Evolutionary conservation across 176 grass and related monocot species (phyloP), one percentile per base, ranked within the genome.

Genomic region (Saccharum officinarum): DNA sequence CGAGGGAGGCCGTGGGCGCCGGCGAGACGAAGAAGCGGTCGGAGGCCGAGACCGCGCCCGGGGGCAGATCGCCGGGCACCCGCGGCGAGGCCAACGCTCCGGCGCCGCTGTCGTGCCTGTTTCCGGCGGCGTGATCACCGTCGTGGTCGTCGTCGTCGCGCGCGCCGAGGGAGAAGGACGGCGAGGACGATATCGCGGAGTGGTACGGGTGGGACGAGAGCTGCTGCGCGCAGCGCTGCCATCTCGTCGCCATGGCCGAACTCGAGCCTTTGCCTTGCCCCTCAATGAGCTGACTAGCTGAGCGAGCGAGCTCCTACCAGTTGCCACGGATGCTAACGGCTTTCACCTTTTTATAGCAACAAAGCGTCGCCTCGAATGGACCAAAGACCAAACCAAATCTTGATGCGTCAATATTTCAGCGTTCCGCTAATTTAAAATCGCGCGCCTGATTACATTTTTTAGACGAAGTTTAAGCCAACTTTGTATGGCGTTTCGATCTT

Each of bases 151-250:
- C 42, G 28, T 8, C 62, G 71, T 12, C 18, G 8, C 3, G 34
- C 20, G 30, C n/a, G 44, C 7, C 45, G 36, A 68, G n/a, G 18
- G 45, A n/a, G 5, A 85, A 85, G 23, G 2, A 57, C 5, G 83
- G 83, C 73, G 83, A 16, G 36, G 73, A 77, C 34, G 73, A 85
- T 77, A 85, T 85, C 73, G 61, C 64, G 45, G 16, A 40, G 83
- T 85, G 83, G 73, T 77, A 77, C 10, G 83, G 83, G 63, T 85
- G 83, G 3, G 83, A 69, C 34, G 34, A 85, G n/a, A 77, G 73
- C 33, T 69, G 3, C 59, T 77, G 73, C 73, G 46, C 5, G 62
- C 66, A 85, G n/a, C 73, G 83, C 61, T 68, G 62, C 10, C 63
- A 85, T 3, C 83, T 63, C 83, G 46, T 33, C 62, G 83, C 52